Evolutionary conservation across 176 grass and related monocot species (phyloP).

Genomic region (Zea mays): DNA sequence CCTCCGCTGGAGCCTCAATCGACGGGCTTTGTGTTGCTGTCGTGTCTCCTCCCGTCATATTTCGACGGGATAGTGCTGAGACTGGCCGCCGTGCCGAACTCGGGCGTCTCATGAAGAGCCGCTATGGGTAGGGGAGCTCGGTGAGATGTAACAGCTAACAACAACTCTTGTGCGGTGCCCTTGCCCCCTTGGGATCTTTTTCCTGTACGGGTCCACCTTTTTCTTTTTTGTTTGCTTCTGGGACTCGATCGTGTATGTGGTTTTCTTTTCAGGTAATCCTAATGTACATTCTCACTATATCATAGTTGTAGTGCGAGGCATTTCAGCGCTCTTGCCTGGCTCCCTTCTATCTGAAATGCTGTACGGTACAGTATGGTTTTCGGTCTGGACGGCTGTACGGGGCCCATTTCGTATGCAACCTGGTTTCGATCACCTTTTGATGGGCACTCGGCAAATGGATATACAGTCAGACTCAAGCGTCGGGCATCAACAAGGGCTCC

Average conservation of each 20-base stretch:
- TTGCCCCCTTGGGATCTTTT: constrained; percentile 31
- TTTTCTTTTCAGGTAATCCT: constrained; percentile 35
- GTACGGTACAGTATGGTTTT: not conserved
- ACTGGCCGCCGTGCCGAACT: constrained; percentile 51
- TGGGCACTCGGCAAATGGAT: not conserved
- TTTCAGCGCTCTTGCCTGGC: not conserved
- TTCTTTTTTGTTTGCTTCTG: constrained; percentile 25
- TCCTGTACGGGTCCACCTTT: constrained; percentile 16
- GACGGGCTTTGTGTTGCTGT: constrained; percentile 62
- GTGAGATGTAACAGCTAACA: constrained; percentile 49
- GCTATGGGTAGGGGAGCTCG: not conserved
- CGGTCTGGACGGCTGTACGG: not conserved
- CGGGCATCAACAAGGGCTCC: not conserved
- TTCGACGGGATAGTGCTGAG: constrained; percentile 77
- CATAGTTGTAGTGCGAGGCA: not conserved
- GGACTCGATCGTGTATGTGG: not conserved
- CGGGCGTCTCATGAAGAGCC: constrained; percentile 41
- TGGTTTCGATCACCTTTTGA: not conserved
- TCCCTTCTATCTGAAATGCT: not conserved
- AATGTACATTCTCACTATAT: constrained; percentile 31
- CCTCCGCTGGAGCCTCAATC: constrained; percentile 68
- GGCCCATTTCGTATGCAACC: not conserved
- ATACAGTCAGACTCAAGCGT: not conserved
- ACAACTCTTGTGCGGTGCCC: constrained; percentile 30
- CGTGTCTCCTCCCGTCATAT: constrained; percentile 78